Evolutionary conservation across 495 filamentous ascomycete genomes (phyloP).

Genomic region (Oidiodendron maius): DNA sequence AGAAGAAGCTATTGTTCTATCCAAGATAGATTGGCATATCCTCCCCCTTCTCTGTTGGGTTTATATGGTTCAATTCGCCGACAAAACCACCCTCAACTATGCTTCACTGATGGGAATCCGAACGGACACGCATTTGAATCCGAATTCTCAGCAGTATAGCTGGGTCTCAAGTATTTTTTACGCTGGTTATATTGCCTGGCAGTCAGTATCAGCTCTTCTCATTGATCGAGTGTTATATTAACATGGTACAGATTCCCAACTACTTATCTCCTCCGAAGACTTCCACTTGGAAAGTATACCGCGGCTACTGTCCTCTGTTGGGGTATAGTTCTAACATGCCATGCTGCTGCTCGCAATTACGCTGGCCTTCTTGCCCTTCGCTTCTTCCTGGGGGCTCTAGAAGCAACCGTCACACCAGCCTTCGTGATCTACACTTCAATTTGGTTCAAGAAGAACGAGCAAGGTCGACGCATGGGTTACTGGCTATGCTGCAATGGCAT

Average conservation of each 20-base stretch:
- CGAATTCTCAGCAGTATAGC: constrained; percentile 33
- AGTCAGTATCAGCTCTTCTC: no score
- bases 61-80: not conserved
- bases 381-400: constrained; percentile 35
- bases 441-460: constrained; percentile 59
- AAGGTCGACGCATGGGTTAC: constrained; percentile 48
- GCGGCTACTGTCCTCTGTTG: constrained; percentile 51
- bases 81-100: no score
- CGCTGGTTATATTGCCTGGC: constrained; percentile 31
- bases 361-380: constrained; percentile 22
- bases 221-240: no score
- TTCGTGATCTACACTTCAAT: constrained; percentile 53
- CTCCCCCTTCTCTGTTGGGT: constrained; percentile 25
- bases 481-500: constrained; percentile 31
- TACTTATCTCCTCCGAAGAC: constrained; percentile 50
- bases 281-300: constrained; percentile 56
- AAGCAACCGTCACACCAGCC: constrained; percentile 55
- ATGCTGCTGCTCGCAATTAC: constrained; percentile 37
- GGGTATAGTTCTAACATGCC: constrained; percentile 48
- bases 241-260: no score
- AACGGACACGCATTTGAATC: no score
- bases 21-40: constrained; percentile 33
- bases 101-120: no score
- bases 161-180: constrained; percentile 39
- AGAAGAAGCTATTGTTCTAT: constrained; percentile 26